Percentiles rank a stretch among this genome's conserved stretches.
These are phyloP conservation scores for Russula olivacea DNA, from an alignment of 768 basidiomycete species.

Conservation along the genomic window DNA sequence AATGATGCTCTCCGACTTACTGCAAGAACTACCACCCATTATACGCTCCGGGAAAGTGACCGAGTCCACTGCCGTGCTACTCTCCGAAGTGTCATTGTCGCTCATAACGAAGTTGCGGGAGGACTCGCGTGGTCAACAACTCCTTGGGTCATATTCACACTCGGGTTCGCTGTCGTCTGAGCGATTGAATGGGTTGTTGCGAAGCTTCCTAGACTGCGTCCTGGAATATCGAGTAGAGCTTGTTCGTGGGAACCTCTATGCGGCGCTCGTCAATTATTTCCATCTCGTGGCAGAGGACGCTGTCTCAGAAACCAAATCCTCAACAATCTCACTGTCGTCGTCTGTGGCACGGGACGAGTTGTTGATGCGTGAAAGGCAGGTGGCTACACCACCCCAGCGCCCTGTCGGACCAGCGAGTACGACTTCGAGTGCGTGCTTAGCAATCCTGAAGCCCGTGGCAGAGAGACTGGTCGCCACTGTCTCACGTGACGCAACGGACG, in stretches of 20 bases:
- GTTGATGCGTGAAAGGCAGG: slow-evolving; percentile 13
- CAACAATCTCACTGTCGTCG: slow-evolving; percentile 1
- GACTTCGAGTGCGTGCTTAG: slow-evolving; percentile 49
- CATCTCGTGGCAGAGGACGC: slow-evolving; percentile 48
- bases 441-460: slow-evolving; percentile 57
- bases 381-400: slow-evolving; percentile 31
- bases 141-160: slow-evolving; percentile 60
- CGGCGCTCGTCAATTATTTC: slow-evolving; percentile 82
- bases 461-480: slow-evolving; percentile 70
- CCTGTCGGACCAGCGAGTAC: background rate
- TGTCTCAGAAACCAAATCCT: background rate
- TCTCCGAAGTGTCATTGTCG: slow-evolving; percentile 78
- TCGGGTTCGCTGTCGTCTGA: slow-evolving; percentile 74
- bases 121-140: slow-evolving; percentile 63
- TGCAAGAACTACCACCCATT: slow-evolving; percentile 71
- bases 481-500: slow-evolving; percentile 89
- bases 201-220: slow-evolving; percentile 68
- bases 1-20: slow-evolving; percentile 83
- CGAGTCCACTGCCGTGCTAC: slow-evolving; percentile 69
- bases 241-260: slow-evolving; percentile 93
- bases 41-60: slow-evolving; percentile 60
- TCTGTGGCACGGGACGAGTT: slow-evolving; percentile 21
- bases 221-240: slow-evolving; percentile 73
- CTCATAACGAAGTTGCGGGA: slow-evolving; percentile 86
- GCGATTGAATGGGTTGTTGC: slow-evolving; percentile 66